These are phyloP conservation scores for Fomitopsis pinicola DNA, from an alignment of 1,284 basidiomycete species.

Conservation along the genomic window DNA sequence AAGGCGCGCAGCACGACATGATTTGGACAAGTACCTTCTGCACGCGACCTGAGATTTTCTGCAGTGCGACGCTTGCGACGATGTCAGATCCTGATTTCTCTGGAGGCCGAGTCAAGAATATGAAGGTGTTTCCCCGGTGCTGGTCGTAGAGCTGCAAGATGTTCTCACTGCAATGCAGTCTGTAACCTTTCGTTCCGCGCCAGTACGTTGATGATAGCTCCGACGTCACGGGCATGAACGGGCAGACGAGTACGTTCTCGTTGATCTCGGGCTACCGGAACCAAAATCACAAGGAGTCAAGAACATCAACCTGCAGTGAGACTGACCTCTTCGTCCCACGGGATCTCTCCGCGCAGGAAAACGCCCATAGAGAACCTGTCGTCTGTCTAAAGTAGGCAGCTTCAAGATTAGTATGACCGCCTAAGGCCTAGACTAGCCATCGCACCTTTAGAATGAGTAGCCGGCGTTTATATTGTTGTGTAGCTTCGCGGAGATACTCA, in stretches of 20 bases:
- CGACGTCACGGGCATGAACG: conserved; percentile 53
- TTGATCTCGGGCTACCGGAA: conserved; percentile 37
- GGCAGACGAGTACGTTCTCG: conserved; percentile 56
- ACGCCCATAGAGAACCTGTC: conserved; percentile 57
- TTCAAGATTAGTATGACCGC: neutral
- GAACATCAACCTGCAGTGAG: neutral
- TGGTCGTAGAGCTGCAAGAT: conserved; percentile 56
- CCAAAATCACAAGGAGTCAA: neutral
- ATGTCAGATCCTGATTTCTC: conserved; percentile 42
- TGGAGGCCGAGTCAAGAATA: conserved; percentile 50
- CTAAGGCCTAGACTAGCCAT: neutral
- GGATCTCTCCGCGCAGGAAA: conserved; percentile 54
- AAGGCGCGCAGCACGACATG: neutral
- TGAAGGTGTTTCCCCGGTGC: conserved; percentile 47
- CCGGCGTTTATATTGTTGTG: conserved; percentile 52
- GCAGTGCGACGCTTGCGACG: conserved; percentile 53
- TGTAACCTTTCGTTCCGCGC: conserved; percentile 48
- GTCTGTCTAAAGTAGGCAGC: conserved; percentile 40
- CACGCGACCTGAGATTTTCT: conserved; percentile 53
- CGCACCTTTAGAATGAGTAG: conserved; percentile 54
- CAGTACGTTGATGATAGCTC: conserved; percentile 43
- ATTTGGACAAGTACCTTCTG: conserved; percentile 36
- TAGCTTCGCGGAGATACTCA: conserved; percentile 51
- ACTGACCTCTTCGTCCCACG: conserved; percentile 53
- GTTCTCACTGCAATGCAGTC: conserved; percentile 48